Base-by-base conservation (phyloP, 2,329 filamentous ascomycete species). In the Xylaria sp. region DNA sequence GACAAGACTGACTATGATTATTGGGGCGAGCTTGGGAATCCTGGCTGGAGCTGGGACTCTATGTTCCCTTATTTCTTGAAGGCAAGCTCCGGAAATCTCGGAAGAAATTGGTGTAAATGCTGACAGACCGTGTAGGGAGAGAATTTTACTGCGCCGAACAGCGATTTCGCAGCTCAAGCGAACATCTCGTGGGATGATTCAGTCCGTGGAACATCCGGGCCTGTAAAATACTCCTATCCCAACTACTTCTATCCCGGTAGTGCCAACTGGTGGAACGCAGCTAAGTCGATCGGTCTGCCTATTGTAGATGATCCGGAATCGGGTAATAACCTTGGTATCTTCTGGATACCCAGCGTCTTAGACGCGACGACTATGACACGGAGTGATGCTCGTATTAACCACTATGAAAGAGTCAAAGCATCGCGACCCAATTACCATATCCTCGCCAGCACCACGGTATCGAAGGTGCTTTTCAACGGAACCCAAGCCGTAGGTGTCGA, bases 361-460 rank as follows among this genome's bases (percentile, higher is more conserved):
- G 76, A 73, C 63, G 81, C 18, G 73, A 80, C 50, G 60, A 80
- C 46, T 67, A 78, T 54, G 74, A 82, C 55, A 56, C 72, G 31
- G 67, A 79, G 72, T 61, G 71, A 78, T 63, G 76, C 76, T 6
- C 73, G 73, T 44, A 66, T 74, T 18, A 76, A 76, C 50, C 77
- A 78, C 56, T 79, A 77, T 60, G 75, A 74, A 8, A 67, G 73
- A 15, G 77, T 79, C 39, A 72, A 71, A 3, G 73, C 69, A 1
- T 78, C 84, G 1, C 82, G 88, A 56, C 83, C 86, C 0, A 90
- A 90, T 65, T 83, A 91, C 1, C 86, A 91, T 66, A 81, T 91
- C 4, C 80, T 91, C 0, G 81, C 85, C 0, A 83, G 90, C 72
- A 84, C 85, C 1, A 86, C 86, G 65, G 88, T 91, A 0, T 79